phyloP scores from a whole-genome alignment of 352 stramenopile genomes.

The Bremia lactucae region DNA sequence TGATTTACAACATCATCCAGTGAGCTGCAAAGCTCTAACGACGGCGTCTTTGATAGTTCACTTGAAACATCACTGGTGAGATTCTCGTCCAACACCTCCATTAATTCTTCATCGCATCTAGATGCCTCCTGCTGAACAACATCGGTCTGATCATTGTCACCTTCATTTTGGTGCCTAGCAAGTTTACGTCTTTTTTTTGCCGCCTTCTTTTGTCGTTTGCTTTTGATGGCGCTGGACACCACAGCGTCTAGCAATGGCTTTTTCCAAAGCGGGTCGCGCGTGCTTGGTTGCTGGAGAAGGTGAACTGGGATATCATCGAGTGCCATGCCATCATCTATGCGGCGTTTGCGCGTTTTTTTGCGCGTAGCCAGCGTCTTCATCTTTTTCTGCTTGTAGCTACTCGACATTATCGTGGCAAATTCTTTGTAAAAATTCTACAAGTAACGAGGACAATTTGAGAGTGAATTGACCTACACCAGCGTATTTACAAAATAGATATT shows the following conservation, averaged over 20 bases:
- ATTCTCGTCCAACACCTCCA: slow-evolving; percentile 11
- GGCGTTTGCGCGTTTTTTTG: slow-evolving; percentile 73
- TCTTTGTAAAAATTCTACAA: too few species aligned
- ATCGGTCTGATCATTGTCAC: slow-evolving; percentile 21
- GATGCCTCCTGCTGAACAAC: slow-evolving; percentile 5
- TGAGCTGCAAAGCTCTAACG: slow-evolving; percentile 25
- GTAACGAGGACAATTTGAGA: too few species aligned
- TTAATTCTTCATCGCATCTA: slow-evolving; percentile 14
- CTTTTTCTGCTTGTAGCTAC: slow-evolving; percentile 82
- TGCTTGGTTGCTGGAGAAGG: slow-evolving; percentile 61
- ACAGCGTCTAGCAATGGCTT: slow-evolving; percentile 39
- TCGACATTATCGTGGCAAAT: too few species aligned
- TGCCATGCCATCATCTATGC: slow-evolving; percentile 41
- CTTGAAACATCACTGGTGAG: neutral
- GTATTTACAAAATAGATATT: too few species aligned
- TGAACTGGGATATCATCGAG: slow-evolving; percentile 58
- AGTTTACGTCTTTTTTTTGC: slow-evolving; percentile 34
- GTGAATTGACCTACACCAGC: too few species aligned
- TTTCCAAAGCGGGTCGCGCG: slow-evolving; percentile 62
- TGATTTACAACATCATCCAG: slow-evolving; percentile 40
- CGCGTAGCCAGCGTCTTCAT: slow-evolving; percentile 65
- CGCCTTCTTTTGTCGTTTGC: slow-evolving; percentile 21
- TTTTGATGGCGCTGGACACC: slow-evolving; percentile 23
- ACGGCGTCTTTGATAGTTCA: neutral
- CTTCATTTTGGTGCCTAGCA: slow-evolving; percentile 6